phyloP scores from a whole-genome alignment of 192 early-diverging fungal species.

The Entomortierella beljakovae region DNA sequence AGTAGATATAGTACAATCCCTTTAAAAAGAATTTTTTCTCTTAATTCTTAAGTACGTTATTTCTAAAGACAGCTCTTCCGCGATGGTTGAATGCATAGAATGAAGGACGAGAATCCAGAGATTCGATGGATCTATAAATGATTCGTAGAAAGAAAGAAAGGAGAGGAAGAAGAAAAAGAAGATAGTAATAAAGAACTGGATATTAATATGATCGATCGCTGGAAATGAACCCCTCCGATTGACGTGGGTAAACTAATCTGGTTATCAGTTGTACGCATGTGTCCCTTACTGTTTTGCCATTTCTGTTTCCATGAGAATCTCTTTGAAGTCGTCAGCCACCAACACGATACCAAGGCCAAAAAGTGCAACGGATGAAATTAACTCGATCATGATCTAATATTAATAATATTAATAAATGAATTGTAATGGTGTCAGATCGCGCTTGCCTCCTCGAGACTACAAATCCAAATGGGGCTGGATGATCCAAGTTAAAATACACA shows the following conservation, averaged over 20 bases:
- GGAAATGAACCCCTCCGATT: neutral
- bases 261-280: too few species aligned
- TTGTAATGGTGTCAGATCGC: neutral
- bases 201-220: too few species aligned
- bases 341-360: slow-evolving; percentile 62
- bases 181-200: too few species aligned
- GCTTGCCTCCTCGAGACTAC: too few species aligned
- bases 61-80: slow-evolving; percentile 56
- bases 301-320: slow-evolving; percentile 69
- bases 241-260: neutral
- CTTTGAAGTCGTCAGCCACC: slow-evolving; percentile 65
- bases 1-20: neutral
- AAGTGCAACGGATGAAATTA: slow-evolving; percentile 58
- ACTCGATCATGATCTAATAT: slow-evolving; percentile 60
- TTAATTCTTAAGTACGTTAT: slow-evolving; percentile 24
- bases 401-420: neutral
- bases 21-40: neutral
- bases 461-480: too few species aligned
- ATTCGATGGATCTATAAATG: slow-evolving; percentile 65
- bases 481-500: neutral
- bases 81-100: slow-evolving; percentile 71
- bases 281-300: slow-evolving; percentile 68
- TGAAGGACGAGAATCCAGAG: slow-evolving; percentile 67
- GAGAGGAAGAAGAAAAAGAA: too few species aligned
- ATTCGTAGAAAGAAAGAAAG: too few species aligned